Evolutionary conservation across 2,329 filamentous ascomycete species (phyloP).

Genomic region (Ophiostoma sp.): DNA sequence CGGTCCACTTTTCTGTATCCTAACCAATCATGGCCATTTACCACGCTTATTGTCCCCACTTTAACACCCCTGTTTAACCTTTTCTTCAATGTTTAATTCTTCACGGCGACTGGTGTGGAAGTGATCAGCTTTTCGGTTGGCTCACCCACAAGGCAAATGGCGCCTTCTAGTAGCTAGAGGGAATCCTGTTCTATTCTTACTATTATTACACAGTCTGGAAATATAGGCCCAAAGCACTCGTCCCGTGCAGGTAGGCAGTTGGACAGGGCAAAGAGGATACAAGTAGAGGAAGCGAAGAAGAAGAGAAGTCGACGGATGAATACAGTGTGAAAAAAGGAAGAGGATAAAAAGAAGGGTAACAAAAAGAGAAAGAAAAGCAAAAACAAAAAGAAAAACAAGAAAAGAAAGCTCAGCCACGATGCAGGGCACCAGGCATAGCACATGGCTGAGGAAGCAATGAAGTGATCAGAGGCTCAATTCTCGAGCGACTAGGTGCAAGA

Average conservation of each 20-base stretch:
- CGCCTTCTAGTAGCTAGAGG: not conserved
- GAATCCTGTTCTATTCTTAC: not conserved
- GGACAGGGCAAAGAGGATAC: not conserved
- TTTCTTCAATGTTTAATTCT: not conserved
- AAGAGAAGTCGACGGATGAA: not conserved
- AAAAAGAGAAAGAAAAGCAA: not conserved
- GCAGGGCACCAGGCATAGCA: not conserved
- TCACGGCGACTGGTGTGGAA: not conserved
- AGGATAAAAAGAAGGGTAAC: not conserved
- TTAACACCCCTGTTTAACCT: not conserved
- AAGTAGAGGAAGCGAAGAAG: not conserved
- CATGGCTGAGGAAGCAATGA: not conserved
- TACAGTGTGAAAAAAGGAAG: not conserved
- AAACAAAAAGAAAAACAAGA: not conserved
- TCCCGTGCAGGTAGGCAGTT: not conserved
- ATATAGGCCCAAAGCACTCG: conserved; percentile 2
- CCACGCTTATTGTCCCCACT: not conserved
- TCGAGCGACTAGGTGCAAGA: not conserved
- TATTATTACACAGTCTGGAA: not conserved
- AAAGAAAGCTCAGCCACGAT: not conserved
- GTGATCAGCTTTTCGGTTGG: conserved; percentile 3
- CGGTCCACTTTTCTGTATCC: not conserved
- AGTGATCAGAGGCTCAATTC: not conserved
- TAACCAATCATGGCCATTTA: not conserved
- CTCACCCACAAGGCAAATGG: conserved; percentile 4